Base-by-base conservation (phyloP, 495 filamentous ascomycete genomes). In the Hyphodiscus hymeniophilus region DNA sequence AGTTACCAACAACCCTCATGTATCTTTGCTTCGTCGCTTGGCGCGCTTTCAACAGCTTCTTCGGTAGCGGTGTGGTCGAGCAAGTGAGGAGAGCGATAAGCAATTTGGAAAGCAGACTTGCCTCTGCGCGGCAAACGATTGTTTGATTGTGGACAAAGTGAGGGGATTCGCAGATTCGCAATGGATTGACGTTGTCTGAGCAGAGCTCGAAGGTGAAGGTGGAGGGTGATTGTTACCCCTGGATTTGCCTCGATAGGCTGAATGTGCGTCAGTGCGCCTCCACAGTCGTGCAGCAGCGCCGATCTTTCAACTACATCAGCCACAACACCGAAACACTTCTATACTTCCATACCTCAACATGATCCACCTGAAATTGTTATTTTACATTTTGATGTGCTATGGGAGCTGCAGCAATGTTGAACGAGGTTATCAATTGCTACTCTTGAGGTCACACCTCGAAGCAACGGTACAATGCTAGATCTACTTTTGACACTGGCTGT, bases 401-500 rank as follows among this genome's bases (percentile, higher is more conserved):
- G 26, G 10, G 4, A 28, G 26, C 26, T 4, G 26, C 26, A 28
- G 26, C 4, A 10, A 28, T 28, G 26, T 4, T 28, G 5, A 4
- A 28, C 4, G 26, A 28, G 5, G 4, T 28, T 4, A 28, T 28
- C 26, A 4, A 28, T 4, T 5, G 10, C 10, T 28, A 5, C 5
- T 10, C 26, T 28, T 28, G 26, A 28, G 26, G 5, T 5, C 26
- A 28, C 4, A 28, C 26, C 26, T 10, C 26, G 26, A 28, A 44
- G 38, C 42, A 32, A 42, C 47, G 41, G 26, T 38, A 34, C 38
- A 11, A 61, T 57, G 56, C 20, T 59, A 11, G 59, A 57, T 16
- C 6, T 54, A 8, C 50, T 61, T 11, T 30, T 61, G 11, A 51
- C 42, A 0, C 10, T 59, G 30, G 59, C 59, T 0, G 53, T 59